Percentiles rank a stretch among this genome's conserved stretches.
Conservation (phyloP, 2,329 filamentous ascomycete species). For the Escovopsis sp. region DNA sequence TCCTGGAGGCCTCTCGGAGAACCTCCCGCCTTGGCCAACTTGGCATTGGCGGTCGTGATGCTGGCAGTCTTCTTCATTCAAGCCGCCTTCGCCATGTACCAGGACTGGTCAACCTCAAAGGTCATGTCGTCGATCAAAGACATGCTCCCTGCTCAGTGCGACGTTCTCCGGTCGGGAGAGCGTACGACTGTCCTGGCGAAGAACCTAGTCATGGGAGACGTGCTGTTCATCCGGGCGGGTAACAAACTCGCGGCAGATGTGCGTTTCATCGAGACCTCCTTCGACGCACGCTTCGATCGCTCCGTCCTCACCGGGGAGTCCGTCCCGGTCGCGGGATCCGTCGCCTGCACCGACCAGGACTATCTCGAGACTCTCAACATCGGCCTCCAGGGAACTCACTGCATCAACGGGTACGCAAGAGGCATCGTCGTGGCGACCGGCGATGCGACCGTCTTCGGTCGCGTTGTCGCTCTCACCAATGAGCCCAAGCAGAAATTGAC, state of each 20-base stretch:
- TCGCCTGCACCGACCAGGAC: constrained; percentile 55
- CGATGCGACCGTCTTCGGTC: constrained; percentile 59
- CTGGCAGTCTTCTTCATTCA: constrained; percentile 54
- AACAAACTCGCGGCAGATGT: constrained; percentile 64
- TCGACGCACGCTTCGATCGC: constrained; percentile 57
- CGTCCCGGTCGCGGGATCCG: constrained; percentile 44
- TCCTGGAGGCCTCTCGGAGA: constrained; percentile 62
- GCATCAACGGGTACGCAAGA: constrained; percentile 50
- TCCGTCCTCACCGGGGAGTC: constrained; percentile 60
- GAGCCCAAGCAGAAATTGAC: constrained; percentile 53
- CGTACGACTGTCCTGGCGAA: constrained; percentile 33
- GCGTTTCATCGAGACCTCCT: constrained; percentile 52
- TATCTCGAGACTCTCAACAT: constrained; percentile 66
- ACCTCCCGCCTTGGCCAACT: constrained; percentile 54
- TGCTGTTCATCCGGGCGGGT: constrained; percentile 53
- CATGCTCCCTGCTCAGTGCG: constrained; percentile 63
- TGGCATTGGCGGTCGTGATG: constrained; percentile 53
- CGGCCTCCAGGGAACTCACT: constrained; percentile 67
- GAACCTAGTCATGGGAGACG: constrained; percentile 58
- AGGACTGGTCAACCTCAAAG: constrained; percentile 61
- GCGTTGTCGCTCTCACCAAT: constrained; percentile 58
- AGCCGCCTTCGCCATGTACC: constrained; percentile 54
- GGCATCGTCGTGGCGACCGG: constrained; percentile 60
- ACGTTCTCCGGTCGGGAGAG: constrained; percentile 45
- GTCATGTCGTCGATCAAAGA: constrained; percentile 70